A percentile compares a stretch with the other conserved stretches of the same genome.
Conservation (phyloP, 106 monocot species). For the Platanthera zijinensis region DNA sequence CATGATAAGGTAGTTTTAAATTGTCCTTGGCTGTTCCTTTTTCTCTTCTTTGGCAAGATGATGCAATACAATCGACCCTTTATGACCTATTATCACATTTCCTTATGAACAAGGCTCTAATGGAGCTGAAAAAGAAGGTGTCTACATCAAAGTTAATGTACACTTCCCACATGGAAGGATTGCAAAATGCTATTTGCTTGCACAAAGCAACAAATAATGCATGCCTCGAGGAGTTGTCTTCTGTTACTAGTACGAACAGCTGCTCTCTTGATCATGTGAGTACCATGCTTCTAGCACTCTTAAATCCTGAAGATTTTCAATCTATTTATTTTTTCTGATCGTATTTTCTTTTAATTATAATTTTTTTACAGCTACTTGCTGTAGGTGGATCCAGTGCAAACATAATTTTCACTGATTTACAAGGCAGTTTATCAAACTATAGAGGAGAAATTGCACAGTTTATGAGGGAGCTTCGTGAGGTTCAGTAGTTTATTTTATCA, state of each 20-base stretch:
- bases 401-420: slow-evolving; percentile 47
- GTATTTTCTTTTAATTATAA: not conserved
- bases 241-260: slow-evolving; percentile 20
- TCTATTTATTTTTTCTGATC: not conserved
- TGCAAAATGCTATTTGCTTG: slow-evolving; percentile 74
- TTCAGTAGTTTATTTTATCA: slow-evolving; percentile 11
- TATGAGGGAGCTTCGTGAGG: slow-evolving; percentile 67
- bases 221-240: slow-evolving; percentile 67
- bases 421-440: slow-evolving; percentile 45
- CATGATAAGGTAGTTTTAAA: slow-evolving; percentile 59
- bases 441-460: slow-evolving; percentile 64
- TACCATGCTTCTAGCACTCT: not conserved
- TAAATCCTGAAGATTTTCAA: not conserved
- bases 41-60: not conserved
- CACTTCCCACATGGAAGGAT: slow-evolving; percentile 64
- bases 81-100: not conserved
- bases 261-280: slow-evolving; percentile 59
- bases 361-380: slow-evolving; percentile 53
- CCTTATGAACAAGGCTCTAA: slow-evolving; percentile 35
- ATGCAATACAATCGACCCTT: too few relatives aligned
- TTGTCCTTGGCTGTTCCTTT: not conserved
- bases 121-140: slow-evolving; percentile 50
- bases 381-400: slow-evolving; percentile 45
- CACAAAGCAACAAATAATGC: slow-evolving; percentile 61
- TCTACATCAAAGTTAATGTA: slow-evolving; percentile 41